Conservation (phyloP, 768 basidiomycete genomes). For the Termitomyces sp. region DNA sequence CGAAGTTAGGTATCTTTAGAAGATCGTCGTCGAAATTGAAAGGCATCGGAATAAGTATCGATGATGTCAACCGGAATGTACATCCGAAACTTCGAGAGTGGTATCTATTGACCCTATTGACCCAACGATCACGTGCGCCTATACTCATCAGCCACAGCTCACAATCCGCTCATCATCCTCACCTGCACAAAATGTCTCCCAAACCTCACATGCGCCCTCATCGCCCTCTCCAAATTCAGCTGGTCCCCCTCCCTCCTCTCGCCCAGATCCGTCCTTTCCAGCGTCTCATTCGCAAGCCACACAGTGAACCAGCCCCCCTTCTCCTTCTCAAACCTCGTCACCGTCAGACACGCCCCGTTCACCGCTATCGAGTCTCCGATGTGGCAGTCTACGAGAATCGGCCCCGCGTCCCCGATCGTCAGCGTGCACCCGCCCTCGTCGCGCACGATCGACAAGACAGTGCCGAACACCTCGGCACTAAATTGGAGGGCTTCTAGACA, state of each 20-base stretch:
- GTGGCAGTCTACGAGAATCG: slow-evolving; percentile 84
- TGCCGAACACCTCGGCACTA: slow-evolving; percentile 47
- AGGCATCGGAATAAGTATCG: too few species aligned
- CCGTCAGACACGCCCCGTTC: slow-evolving; percentile 87
- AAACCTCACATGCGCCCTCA: slow-evolving; percentile 87
- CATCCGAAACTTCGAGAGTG: too few species aligned
- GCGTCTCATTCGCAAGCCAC: slow-evolving; percentile 94
- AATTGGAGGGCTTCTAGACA: too few species aligned
- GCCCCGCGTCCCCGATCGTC: slow-evolving; percentile 64
- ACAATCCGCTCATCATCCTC: slow-evolving; percentile 12
- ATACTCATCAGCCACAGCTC: not conserved
- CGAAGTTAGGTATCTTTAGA: too few species aligned
- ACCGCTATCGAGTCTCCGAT: slow-evolving; percentile 94
- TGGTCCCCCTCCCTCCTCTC: slow-evolving; percentile 73
- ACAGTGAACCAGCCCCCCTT: slow-evolving; percentile 85
- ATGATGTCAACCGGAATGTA: too few species aligned
- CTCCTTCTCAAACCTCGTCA: slow-evolving; percentile 72
- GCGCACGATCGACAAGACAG: slow-evolving; percentile 57
- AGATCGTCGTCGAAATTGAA: too few species aligned
- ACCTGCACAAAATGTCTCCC: slow-evolving; percentile 99
- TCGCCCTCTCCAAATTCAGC: slow-evolving; percentile 92
- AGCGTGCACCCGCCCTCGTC: slow-evolving; percentile 81
- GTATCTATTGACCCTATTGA: too few species aligned
- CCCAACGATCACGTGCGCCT: slow-evolving; percentile 98
- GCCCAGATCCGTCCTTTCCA: slow-evolving; percentile 87